Base-by-base conservation (phyloP, 2,329 filamentous ascomycete genomes). In the Botrytis fabae region DNA sequence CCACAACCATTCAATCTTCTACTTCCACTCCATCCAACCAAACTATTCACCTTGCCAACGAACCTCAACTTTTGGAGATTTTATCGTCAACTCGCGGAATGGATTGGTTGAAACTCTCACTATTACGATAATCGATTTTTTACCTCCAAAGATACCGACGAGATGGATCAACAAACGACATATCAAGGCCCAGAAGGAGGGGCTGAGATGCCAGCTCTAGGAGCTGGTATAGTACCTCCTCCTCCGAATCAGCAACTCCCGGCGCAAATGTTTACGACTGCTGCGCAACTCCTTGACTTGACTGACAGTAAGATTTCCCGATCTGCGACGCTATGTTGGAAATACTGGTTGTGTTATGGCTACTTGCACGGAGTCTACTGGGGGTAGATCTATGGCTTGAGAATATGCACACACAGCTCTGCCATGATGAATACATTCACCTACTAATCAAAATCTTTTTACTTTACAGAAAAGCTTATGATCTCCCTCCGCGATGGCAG, bases 231-330 rank as follows among this genome's bases (percentile, higher is more conserved):
- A 28, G 51, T 76, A 62, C 73, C 77, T 38, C 76, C 77, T 38
- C 76, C 77, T 28, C 76, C 65, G 77, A 84, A 83, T 44, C 87
- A 89, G 76, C 92, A 93, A 83, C 85, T 95, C 57, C 93, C 93
- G 22, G 95, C 95, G 74, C 95, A 99, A 85, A 98, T 98, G 92
- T 99, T 99, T 85, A 97, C 96, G 28, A 99, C 96, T 46, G 96
- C 96, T 46, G 95, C 96, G 71, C 96, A 98, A 85, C 86, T 99
- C 74, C 86, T 99, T 74, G 96, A 99, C 82, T 87, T 99, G 80
- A 98, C 96, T 79, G 96, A 99, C 85, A 99, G 95, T 98, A 90
- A 86, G 93, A 80, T 79, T 74, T 63, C 68, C 74, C 68, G 48
- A 42, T 51, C 16, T 51, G 70, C 25, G 8, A 40, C 59, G 25